A percentile compares a stretch with the other conserved stretches of the same genome.
Conservation (phyloP, 768 basidiomycete species). For the Hydnum rufescens region DNA sequence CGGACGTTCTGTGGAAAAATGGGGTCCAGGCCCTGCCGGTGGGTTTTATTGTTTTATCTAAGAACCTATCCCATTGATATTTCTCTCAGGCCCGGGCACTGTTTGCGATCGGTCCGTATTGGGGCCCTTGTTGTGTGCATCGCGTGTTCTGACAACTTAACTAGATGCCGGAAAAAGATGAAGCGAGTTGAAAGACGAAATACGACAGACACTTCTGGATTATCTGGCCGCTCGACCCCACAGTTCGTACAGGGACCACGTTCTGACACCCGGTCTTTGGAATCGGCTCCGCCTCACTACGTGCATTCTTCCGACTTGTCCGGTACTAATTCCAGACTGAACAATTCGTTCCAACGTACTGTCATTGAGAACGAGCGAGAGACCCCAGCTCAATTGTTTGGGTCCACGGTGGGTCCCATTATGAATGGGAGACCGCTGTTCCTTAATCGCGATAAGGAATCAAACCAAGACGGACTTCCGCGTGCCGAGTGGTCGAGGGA, state of each 20-base stretch:
- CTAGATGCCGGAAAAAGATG: constrained; percentile 67
- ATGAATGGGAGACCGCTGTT: background rate
- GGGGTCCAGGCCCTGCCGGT: constrained; percentile 64
- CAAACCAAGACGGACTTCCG: background rate
- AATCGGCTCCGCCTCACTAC: background rate
- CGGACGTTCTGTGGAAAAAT: constrained; percentile 72
- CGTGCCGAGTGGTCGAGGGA: too few relatives aligned
- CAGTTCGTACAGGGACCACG: background rate
- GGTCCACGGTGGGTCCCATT: too few relatives aligned
- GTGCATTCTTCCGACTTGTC: background rate
- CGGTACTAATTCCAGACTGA: too few relatives aligned
- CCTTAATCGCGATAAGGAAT: background rate
- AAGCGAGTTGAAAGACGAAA: constrained; percentile 53
- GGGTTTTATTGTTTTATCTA: background rate
- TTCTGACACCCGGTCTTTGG: background rate
- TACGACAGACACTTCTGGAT: background rate
- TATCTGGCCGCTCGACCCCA: too few relatives aligned
- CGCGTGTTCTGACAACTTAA: background rate
- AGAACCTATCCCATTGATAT: background rate
- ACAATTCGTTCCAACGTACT: too few relatives aligned
- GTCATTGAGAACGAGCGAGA: background rate
- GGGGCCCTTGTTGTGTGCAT: background rate
- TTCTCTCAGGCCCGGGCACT: constrained; percentile 37
- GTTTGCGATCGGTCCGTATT: constrained; percentile 46
- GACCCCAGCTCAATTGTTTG: too few relatives aligned